phyloP scores from a whole-genome alignment of 257 asterid genomes.

The Echium plantagineum region DNA sequence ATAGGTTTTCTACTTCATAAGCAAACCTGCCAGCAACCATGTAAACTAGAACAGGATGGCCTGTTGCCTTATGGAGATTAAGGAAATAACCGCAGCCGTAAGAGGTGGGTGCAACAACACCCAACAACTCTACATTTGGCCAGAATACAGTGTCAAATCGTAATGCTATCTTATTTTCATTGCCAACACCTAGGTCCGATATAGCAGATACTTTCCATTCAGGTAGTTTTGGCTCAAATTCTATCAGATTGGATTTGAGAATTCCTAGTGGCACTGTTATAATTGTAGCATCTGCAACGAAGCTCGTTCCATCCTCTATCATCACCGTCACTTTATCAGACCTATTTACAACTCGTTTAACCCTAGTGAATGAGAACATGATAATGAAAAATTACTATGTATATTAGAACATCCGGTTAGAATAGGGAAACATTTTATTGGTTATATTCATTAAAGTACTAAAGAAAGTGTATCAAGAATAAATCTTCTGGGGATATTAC shows the following conservation, averaged over 20 bases:
- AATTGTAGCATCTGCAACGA: constrained; percentile 83
- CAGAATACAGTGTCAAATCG: constrained; percentile 68
- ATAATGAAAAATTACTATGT: too few relatives aligned
- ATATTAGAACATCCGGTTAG: too few relatives aligned
- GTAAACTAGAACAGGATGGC: constrained; percentile 80
- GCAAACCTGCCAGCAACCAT: constrained; percentile 99
- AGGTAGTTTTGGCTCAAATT: constrained; percentile 82
- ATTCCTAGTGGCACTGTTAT: constrained; percentile 88
- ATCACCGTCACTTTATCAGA: constrained; percentile 60
- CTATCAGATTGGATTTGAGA: constrained; percentile 64
- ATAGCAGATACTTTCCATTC: constrained; percentile 90
- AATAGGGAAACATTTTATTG: too few relatives aligned
- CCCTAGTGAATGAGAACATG: constrained; percentile 31
- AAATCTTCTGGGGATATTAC: too few relatives aligned
- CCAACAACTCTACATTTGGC: constrained; percentile 91
- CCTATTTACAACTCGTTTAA: constrained; percentile 49
- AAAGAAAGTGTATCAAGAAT: too few relatives aligned
- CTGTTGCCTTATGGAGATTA: constrained; percentile 94
- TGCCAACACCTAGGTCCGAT: constrained; percentile 89
- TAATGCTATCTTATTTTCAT: constrained; percentile 83
- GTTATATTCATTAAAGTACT: too few relatives aligned
- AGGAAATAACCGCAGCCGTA: constrained; percentile 91
- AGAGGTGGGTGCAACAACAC: constrained; percentile 73
- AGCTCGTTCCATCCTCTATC: constrained; percentile 61
- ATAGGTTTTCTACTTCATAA: constrained; percentile 75